Evolutionary conservation across 352 stramenopile species (phyloP), one percentile per base, ranked within the genome.

Genomic region (Globisporangium recalcitrans): DNA sequence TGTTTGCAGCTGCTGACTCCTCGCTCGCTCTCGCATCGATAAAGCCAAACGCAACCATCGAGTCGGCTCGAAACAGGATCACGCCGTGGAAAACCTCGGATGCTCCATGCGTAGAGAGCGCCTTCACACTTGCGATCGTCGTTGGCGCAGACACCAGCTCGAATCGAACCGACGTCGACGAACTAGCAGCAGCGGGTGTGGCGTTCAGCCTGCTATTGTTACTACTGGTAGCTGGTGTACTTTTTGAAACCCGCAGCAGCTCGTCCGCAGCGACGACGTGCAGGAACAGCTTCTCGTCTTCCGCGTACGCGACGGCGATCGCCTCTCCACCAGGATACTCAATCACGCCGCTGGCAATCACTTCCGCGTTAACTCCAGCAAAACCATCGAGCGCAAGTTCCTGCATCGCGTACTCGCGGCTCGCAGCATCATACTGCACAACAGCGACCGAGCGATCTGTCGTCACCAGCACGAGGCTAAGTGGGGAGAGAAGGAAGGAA

Each of bases 1-100:
- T 51, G 19, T 16, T 53, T 8, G 38, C 13, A 26, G 13, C n/a
- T 7, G 24, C 42, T 8, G 21, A 10, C 13, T 21, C 9, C 9
- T 57, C 19, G 36, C 48, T 46, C 2, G 42, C 59, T 4, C 67
- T 40, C 16, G 76, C 78, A 22, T 85, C 72, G 26, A 88, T 63
- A 34, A 75, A 90, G 13, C 83, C 83, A 59, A 92, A 87, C 24
- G 75, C 80, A 32, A 77, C 63, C 69, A 90, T 76, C 13, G 71
- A 75, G 34, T 87, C 79, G 11, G 63, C 68, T 13, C 71, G 75
- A 53, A 87, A 92, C 40, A 89, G 60, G 34, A 92, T 68, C 22
- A 90, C 75, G 19, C 83, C 83, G 24, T 79, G 64, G 52, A 91
- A 91, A 8, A 75, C 48, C 32, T 49, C 72, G 56, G 11, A 54